Evolutionary conservation across 1,284 basidiomycete genomes (phyloP).

Genomic region (Trametes hirsuta): DNA sequence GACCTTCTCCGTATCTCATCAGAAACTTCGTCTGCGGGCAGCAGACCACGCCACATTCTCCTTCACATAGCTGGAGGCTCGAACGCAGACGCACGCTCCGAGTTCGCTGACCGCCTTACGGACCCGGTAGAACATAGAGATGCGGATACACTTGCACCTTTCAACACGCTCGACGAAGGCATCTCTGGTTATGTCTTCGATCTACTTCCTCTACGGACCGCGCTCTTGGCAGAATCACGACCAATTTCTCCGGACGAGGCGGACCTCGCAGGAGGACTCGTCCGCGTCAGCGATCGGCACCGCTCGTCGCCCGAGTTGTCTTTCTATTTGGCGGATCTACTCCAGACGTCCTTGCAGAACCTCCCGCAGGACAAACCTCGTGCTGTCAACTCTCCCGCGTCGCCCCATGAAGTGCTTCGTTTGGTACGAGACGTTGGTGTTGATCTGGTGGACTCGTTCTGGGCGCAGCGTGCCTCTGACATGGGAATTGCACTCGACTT

Average conservation of each 20-base stretch:
- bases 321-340: slow-evolving; percentile 34
- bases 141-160: slow-evolving; percentile 51
- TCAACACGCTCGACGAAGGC: slow-evolving; percentile 64
- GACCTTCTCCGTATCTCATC: slow-evolving; percentile 36
- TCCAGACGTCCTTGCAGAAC: slow-evolving; percentile 59
- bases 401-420: slow-evolving; percentile 75
- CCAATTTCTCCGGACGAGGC: not conserved
- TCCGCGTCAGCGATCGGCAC: slow-evolving; percentile 16
- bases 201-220: slow-evolving; percentile 55
- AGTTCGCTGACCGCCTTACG: slow-evolving; percentile 61
- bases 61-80: slow-evolving; percentile 71
- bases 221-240: slow-evolving; percentile 17
- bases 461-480: slow-evolving; percentile 67
- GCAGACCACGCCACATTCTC: slow-evolving; percentile 38
- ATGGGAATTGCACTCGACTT: slow-evolving; percentile 79
- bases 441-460: slow-evolving; percentile 75
- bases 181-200: slow-evolving; percentile 72
- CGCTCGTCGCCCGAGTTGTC: slow-evolving; percentile 18
- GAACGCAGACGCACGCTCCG: slow-evolving; percentile 55
- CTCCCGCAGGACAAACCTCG: slow-evolving; percentile 63
- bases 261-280: not conserved
- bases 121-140: slow-evolving; percentile 63
- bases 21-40: not conserved
- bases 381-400: slow-evolving; percentile 55
- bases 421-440: slow-evolving; percentile 67